Conservation (phyloP, 768 basidiomycete species). For the Suillus alpinus region DNA sequence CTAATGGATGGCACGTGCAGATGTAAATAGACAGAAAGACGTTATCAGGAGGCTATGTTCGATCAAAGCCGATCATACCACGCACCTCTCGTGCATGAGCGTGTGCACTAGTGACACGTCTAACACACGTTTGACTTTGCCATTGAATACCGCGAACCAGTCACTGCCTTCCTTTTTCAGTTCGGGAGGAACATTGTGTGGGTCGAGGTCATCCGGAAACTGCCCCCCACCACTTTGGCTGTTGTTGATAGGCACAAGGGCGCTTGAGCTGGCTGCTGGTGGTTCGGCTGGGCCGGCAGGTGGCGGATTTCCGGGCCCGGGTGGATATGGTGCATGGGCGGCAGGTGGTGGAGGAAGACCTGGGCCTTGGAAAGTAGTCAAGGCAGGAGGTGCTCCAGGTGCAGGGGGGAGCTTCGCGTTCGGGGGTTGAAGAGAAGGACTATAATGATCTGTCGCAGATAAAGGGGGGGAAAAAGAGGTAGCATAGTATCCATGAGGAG, state of each 20-base stretch:
- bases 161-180: conserved; percentile 44
- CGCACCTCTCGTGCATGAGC: conserved; percentile 86
- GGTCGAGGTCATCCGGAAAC: conserved; percentile 29
- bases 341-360: conserved; percentile 35
- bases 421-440: conserved; percentile 35
- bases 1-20: conserved; percentile 14
- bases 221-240: conserved; percentile 25
- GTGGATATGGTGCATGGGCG: conserved; percentile 28
- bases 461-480: conserved; percentile 21
- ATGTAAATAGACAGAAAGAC: conserved; percentile 1
- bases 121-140: conserved; percentile 44
- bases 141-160: conserved; percentile 55
- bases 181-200: conserved; percentile 14
- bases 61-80: conserved; percentile 10
- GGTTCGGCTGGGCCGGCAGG: conserved; percentile 27
- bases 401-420: conserved; percentile 35
- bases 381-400: conserved; percentile 22
- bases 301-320: conserved; percentile 32
- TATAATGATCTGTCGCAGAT: conserved; percentile 32
- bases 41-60: background rate
- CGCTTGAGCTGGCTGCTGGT: conserved; percentile 16
- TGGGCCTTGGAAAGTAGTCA: conserved; percentile 34
- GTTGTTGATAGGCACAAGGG: conserved; percentile 25
- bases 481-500: conserved; percentile 31
- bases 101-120: conserved; percentile 71